Evolutionary conservation across 495 filamentous ascomycete species (phyloP).

Genomic region (Penicillium fimorum): DNA sequence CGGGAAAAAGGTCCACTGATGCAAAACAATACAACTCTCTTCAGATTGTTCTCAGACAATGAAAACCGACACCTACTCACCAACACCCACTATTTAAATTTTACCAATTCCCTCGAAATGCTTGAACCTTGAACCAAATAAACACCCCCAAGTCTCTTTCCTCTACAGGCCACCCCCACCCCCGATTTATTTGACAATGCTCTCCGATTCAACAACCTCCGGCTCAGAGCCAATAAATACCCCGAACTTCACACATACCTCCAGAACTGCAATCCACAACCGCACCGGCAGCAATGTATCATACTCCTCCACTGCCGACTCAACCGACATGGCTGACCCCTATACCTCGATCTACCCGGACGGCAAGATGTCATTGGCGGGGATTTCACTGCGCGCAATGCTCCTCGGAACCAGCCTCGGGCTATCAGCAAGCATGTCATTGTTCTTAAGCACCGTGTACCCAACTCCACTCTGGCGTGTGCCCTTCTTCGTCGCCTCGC

Average conservation of each 20-base stretch:
- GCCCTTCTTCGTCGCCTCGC: conserved; percentile 72
- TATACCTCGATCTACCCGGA: conserved; percentile 48
- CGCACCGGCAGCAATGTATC: background rate
- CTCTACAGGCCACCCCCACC: background rate
- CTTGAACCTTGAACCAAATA: background rate
- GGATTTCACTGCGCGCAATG: conserved; percentile 76
- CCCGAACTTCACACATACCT: background rate
- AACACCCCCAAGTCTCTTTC: background rate
- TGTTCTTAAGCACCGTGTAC: conserved; percentile 36
- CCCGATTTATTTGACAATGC: conserved; percentile 11
- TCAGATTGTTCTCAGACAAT: conserved; percentile 11
- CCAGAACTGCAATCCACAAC: conserved; percentile 7
- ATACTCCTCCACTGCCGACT: background rate
- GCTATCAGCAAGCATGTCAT: conserved; percentile 42
- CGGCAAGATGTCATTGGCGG: conserved; percentile 68
- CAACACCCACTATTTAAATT: background rate
- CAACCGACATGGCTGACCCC: conserved; percentile 13
- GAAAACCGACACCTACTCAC: background rate
- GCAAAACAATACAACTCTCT: conserved; percentile 6
- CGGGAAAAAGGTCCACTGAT: conserved; percentile 1
- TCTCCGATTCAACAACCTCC: conserved; percentile 14
- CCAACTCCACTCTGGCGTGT: conserved; percentile 69
- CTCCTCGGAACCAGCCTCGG: conserved; percentile 52
- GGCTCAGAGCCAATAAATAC: conserved; percentile 11
- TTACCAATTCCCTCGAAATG: background rate